These are phyloP conservation scores for Aureobasidium pullulans DNA, from an alignment of 2,329 filamentous ascomycete genomes.

Conservation along the genomic window DNA sequence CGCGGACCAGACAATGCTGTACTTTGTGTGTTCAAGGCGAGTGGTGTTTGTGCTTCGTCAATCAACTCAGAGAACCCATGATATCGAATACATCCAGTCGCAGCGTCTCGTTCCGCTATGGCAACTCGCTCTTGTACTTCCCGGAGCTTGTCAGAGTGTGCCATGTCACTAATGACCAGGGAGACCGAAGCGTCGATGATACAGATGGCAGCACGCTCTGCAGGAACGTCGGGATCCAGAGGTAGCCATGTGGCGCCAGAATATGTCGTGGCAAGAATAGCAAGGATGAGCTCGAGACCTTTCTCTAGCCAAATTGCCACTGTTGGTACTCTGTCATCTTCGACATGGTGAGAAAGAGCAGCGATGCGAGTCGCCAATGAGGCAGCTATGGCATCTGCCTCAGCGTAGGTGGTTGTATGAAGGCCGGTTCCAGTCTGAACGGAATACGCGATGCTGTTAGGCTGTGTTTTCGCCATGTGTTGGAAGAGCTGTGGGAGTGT, in stretches of 20 bases:
- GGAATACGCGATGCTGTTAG: background rate
- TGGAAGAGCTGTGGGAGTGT: background rate
- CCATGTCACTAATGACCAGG: background rate
- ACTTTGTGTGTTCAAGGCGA: background rate
- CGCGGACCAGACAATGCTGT: background rate
- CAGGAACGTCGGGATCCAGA: background rate
- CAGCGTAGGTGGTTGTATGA: background rate
- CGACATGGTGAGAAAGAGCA: background rate
- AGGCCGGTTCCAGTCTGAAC: background rate
- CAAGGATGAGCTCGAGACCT: background rate
- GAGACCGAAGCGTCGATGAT: background rate
- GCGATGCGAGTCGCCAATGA: background rate
- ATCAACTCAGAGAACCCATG: background rate
- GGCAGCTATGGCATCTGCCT: background rate
- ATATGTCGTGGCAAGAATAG: background rate
- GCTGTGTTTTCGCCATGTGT: background rate
- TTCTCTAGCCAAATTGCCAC: slow-evolving; percentile 1
- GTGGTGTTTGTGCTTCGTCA: background rate
- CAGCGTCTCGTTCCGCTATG: background rate
- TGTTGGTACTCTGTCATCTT: background rate
- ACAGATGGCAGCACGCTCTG: background rate
- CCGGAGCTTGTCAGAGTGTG: background rate
- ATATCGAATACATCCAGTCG: background rate
- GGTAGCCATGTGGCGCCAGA: slow-evolving; percentile 1
- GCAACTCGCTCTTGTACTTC: background rate